Base-by-base conservation (phyloP, 129 eudicot species). In the Lactuca sativa region DNA sequence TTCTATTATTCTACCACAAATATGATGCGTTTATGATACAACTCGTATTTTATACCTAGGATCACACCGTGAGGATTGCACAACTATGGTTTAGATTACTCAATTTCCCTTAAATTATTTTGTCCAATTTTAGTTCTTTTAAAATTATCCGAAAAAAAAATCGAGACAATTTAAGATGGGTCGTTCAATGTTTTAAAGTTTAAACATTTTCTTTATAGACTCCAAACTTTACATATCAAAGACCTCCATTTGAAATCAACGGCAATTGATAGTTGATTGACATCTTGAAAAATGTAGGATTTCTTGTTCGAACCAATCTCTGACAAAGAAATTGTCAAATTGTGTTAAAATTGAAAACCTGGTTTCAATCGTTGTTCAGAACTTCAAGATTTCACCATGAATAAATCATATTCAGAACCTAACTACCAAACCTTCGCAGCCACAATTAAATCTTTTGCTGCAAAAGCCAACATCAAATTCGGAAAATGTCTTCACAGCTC, bases 401-500 rank as follows among this genome's bases (percentile, higher is more conserved):
- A 40, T 40, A 74, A 51, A 59, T 15, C 47, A 12, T 14, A 16
- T n/a, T 59, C 16, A 51, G 68, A 12, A 63, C 79, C 88, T 62
- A 78, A 84, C 56, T 77, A 77, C 66, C 70, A 78, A 68, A 59
- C 61, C n/a, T 66, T 82, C 16, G 83, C 95, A 6, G 74, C 74
- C 68, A 63, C 74, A 61, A 67, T 92, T 7, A 92, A 89, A 74
- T 78, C 85, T 7, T 86, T 88, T 79, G 91, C 98, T 40, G 52
- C 86, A 14, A 59, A 43, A 43, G 78, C 72, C 38, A 80, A 81
- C 74, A 69, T 79, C 47, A 77, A 63, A 9, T 40, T 74, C 15
- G 98, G 98, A 59, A 89, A 74, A 71, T 57, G 67, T 43, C 82
- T 92, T 51, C 98, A 89, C 18, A 49, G 77, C 72, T 61, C 67